phyloP scores from a whole-genome alignment of 1,139 yeast genomes.

The Debaryomyces subglobosus region DNA sequence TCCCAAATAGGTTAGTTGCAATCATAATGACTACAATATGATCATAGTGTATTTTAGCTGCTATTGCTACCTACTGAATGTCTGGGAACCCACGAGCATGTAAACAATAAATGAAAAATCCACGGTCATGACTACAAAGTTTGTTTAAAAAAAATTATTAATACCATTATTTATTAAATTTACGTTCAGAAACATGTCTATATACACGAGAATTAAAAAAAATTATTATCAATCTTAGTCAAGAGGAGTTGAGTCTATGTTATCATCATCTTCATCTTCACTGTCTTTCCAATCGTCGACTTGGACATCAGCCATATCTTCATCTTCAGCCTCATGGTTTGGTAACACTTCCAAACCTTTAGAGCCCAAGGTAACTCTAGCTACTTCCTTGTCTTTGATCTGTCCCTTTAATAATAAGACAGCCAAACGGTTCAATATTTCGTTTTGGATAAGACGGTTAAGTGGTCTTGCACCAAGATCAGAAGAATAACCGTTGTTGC shows the following conservation, averaged over 20 bases:
- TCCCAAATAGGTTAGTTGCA: not conserved
- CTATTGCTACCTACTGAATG: not conserved
- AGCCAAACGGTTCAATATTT: constrained; percentile 85
- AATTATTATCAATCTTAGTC: not conserved
- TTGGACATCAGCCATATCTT: constrained; percentile 57
- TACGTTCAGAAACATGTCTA: not conserved
- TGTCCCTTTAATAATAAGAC: constrained; percentile 86
- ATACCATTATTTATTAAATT: not conserved
- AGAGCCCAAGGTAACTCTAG: constrained; percentile 61
- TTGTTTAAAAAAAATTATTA: not conserved
- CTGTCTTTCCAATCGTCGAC: constrained; percentile 59
- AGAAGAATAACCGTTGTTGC: constrained; percentile 84
- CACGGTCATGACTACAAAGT: not conserved
- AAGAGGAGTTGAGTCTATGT: not conserved
- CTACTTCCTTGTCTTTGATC: constrained; percentile 84
- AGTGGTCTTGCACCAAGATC: constrained; percentile 98
- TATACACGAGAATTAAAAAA: constrained; percentile 1
- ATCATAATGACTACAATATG: not conserved
- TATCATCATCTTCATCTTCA: constrained; percentile 53
- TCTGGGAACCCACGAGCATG: no score
- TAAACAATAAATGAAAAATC: not conserved
- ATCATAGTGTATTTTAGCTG: not conserved
- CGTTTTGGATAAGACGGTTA: constrained; percentile 89
- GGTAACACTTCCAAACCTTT: constrained; percentile 78
- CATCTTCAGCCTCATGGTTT: constrained; percentile 74